Conservation (phyloP, 768 basidiomycete species). For the Rhodosporidiobolus odoratus region DNA sequence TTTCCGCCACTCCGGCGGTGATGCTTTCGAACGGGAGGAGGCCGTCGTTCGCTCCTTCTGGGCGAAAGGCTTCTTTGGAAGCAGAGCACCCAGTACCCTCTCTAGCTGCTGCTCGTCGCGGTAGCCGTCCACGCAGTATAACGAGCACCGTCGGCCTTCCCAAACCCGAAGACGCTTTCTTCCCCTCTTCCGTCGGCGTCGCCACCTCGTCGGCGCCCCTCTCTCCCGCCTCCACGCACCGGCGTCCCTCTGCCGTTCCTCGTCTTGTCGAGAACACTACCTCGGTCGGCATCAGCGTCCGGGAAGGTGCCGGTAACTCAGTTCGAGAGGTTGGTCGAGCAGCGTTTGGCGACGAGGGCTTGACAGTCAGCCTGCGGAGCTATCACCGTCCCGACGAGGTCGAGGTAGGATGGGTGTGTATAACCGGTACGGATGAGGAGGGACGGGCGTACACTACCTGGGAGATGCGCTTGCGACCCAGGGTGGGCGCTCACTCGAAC, state of each 20-base stretch:
- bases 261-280: too few species aligned
- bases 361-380: conserved; percentile 21
- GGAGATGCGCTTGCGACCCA: conserved; percentile 19
- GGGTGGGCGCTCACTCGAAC: background rate
- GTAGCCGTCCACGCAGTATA: background rate
- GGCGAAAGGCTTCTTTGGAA: background rate
- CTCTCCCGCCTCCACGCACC: background rate
- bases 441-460: conserved; percentile 17
- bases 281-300: conserved; percentile 19
- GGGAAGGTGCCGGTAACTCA: background rate
- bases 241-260: background rate
- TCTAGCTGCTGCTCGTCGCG: background rate
- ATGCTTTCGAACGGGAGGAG: background rate
- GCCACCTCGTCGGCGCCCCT: background rate
- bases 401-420: conserved; percentile 19
- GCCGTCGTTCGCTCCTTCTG: background rate
- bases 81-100: background rate
- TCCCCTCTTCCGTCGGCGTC: background rate
- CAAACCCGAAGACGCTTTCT: conserved; percentile 7
- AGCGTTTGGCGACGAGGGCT: background rate
- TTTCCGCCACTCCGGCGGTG: background rate
- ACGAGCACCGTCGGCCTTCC: background rate
- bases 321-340: conserved; percentile 2
- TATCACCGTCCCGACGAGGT: conserved; percentile 25
- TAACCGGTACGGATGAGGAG: conserved; percentile 2